Base-by-base conservation (phyloP, 1,284 basidiomycete genomes). In the Inonotus obliquus region DNA sequence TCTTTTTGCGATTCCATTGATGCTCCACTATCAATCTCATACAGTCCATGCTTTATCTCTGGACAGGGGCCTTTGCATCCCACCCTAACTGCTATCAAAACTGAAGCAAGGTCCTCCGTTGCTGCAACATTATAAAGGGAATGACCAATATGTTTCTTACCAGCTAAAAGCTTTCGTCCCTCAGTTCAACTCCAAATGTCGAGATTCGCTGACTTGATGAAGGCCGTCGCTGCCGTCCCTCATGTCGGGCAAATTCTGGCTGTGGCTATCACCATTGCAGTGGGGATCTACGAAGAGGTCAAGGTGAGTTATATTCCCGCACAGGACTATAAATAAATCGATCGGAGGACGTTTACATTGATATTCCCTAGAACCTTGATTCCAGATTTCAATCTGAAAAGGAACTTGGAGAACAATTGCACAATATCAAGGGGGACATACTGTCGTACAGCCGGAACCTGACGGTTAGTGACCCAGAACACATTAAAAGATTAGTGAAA, bases 191-290 rank as follows among this genome's bases (percentile, higher is more conserved):
- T 5, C 41, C 17, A 44, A 21, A 45, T 27, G 17, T 10, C 47
- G 41, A 41, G 45, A 21, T 29, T 57, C 21, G 4, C 44, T 32
- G 45, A 17, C 11, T 29, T 60, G 25, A 25, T 51, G 25, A 45
- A 60, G 29, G 25, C 44, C 14, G 59, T 60, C 38, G 38, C 38
- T 2, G 35, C 53, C 4, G 23, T 60, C 17, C 59, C 59, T 35
- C 39, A 54, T 39, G 14, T 54, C n/a, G 59, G 59, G 11, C 38
- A 25, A 17, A 19, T 45, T 9, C 27, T 60, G 27, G 38, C 38
- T 7, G n/a, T 41, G 6, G 32, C 39, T 17, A 14, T 60, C 21
- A 45, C 25, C 9, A 21, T 54, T 27, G 51, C 35, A 3, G 47
- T 49, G 4, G 29, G n/a, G 11, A 53, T 59, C 35, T 35, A 35